Conservation (phyloP, 352 stramenopile species). For the Phytophthora tubulina region DNA sequence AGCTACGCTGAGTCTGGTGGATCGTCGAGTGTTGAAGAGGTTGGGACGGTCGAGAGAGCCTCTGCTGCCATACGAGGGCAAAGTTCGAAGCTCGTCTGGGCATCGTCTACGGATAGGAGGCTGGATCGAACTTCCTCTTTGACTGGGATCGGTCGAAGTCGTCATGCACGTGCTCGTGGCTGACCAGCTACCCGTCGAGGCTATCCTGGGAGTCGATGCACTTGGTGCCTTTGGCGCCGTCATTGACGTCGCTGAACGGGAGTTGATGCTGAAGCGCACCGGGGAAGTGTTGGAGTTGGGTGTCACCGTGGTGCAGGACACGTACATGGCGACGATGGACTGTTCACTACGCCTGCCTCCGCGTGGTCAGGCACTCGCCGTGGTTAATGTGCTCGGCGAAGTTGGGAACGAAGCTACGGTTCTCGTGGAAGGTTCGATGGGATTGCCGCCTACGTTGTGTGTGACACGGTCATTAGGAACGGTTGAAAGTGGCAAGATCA, state of each 20-base stretch:
- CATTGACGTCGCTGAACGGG: constrained; percentile 13
- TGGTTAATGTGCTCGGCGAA: not conserved
- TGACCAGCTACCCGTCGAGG: constrained; percentile 5
- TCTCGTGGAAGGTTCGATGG: not conserved
- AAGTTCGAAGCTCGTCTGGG: constrained; percentile 4
- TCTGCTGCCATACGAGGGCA: not conserved
- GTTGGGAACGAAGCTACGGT: not conserved
- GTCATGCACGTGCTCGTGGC: constrained; percentile 3
- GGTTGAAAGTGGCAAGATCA: not conserved
- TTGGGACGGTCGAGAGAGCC: not conserved
- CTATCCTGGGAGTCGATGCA: constrained; percentile 11
- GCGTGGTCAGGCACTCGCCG: not conserved
- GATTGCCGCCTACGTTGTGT: not conserved
- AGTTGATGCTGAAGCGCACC: not conserved
- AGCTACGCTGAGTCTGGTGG: constrained; percentile 7
- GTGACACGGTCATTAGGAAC: constrained; percentile 6
- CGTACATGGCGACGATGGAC: not conserved
- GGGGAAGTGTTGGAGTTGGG: constrained; percentile 2
- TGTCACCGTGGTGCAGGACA: constrained; percentile 1
- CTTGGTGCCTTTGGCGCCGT: constrained; percentile 9
- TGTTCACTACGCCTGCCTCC: not conserved
- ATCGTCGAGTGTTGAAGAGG: constrained; percentile 4
- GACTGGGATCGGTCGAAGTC: not conserved
- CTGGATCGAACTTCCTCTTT: not conserved
- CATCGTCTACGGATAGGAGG: not conserved